Conservation (phyloP, 345 rosid genomes). For the Eucalyptus erythrocorys region DNA sequence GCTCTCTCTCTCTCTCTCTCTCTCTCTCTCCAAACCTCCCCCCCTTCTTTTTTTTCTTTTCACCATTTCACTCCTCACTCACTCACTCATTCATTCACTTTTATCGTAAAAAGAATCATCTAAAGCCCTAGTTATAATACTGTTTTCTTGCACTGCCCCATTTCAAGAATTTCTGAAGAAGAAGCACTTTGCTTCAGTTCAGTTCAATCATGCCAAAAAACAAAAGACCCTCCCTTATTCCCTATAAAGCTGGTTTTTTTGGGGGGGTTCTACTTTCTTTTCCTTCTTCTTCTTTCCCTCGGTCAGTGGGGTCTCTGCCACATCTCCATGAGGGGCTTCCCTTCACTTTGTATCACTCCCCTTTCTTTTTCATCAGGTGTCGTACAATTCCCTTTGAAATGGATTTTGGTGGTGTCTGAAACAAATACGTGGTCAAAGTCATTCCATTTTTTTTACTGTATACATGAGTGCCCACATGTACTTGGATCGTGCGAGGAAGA, state of each 20-base stretch:
- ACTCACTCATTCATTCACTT: not conserved
- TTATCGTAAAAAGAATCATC: not conserved
- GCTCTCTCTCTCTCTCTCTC: not conserved
- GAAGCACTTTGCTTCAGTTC: constrained; percentile 5
- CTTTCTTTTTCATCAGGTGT: not conserved
- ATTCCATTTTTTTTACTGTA: constrained; percentile 16
- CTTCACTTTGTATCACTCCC: constrained; percentile 20
- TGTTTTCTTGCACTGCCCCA: not conserved
- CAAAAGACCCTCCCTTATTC: constrained; percentile 27
- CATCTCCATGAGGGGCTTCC: constrained; percentile 10
- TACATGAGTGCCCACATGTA: not conserved
- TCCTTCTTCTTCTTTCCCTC: not conserved
- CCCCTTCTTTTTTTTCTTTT: not conserved
- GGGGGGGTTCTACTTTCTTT: not conserved
- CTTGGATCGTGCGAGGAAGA: not conserved
- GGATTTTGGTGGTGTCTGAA: not conserved
- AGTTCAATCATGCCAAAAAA: constrained; percentile 39
- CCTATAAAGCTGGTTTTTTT: constrained; percentile 33
- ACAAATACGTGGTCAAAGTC: constrained; percentile 5
- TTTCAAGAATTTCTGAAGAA: not conserved
- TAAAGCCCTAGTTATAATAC: not conserved
- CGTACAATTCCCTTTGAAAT: not conserved
- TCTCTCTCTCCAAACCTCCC: no score
- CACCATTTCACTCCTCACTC: not conserved
- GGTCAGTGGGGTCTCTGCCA: constrained; percentile 21